Conservation (phyloP, 495 filamentous ascomycete species). For the Penicillium soppii region DNA sequence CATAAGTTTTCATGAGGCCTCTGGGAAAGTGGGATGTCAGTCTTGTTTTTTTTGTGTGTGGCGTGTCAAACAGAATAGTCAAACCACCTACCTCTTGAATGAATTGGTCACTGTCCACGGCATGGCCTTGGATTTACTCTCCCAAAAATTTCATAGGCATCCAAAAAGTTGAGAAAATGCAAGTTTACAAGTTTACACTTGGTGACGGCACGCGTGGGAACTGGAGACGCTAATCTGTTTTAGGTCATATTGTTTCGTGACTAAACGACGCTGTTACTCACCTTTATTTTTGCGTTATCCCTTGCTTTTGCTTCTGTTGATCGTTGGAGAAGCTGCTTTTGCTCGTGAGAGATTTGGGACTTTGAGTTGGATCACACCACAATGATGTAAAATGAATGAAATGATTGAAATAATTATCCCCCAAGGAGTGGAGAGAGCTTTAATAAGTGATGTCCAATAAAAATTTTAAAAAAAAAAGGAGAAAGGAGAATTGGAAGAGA, state of each 20-base stretch:
- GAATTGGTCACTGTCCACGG: slow-evolving; percentile 59
- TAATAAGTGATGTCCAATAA: no score
- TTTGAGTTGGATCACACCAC: no score
- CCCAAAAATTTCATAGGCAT: slow-evolving; percentile 8
- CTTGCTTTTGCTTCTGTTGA: slow-evolving; percentile 8
- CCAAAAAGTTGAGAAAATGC: slow-evolving; percentile 12
- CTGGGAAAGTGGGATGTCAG: slow-evolving; percentile 20
- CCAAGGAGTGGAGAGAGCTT: no score
- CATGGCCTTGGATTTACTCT: slow-evolving; percentile 38
- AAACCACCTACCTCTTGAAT: slow-evolving; percentile 48
- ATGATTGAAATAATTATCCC: no score
- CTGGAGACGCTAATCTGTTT: slow-evolving; percentile 31
- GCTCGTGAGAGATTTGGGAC: no score
- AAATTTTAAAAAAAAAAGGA: slow-evolving; percentile 7
- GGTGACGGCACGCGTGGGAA: slow-evolving; percentile 32
- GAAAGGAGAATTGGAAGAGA: no score
- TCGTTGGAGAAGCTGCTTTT: not conserved
- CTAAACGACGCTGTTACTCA: not conserved
- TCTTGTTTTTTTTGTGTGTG: no score
- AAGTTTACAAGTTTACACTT: slow-evolving; percentile 23
- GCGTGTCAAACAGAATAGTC: no score
- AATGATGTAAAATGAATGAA: no score
- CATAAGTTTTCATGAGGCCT: slow-evolving; percentile 56
- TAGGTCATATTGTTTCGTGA: slow-evolving; percentile 32
- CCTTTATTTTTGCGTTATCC: slow-evolving; percentile 13